phyloP scores from a whole-genome alignment of 163 green algal species.

The Scenedesmus sp. region DNA sequence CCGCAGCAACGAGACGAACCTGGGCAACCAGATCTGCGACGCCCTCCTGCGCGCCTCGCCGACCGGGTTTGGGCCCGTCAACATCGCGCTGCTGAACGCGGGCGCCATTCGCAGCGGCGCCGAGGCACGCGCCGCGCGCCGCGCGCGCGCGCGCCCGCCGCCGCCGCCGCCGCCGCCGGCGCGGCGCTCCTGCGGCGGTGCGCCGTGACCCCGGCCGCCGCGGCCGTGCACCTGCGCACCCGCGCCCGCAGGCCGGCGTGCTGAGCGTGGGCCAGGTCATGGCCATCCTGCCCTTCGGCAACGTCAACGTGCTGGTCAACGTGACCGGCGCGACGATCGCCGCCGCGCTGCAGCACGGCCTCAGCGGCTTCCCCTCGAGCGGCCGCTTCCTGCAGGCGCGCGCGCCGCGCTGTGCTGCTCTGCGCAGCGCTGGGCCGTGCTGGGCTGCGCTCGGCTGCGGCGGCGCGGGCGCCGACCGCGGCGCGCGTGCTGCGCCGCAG shows the following conservation, averaged over 20 bases:
- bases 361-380: neutral
- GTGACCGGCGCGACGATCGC: conserved; percentile 1
- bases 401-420: neutral
- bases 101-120: conserved; percentile 1
- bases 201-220: too few relatives aligned
- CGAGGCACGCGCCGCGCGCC: conserved; percentile 4
- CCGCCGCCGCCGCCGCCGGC: too few relatives aligned
- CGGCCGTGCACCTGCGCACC: too few relatives aligned
- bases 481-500: neutral
- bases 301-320: conserved; percentile 9
- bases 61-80: conserved; percentile 14
- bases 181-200: too few relatives aligned
- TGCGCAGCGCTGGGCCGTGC: neutral
- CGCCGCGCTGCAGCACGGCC: conserved; percentile 13
- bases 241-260: conserved; percentile 6
- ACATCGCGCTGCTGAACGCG: conserved; percentile 10
- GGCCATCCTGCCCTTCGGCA: conserved; percentile 27
- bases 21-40: conserved; percentile 31
- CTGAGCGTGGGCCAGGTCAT: conserved; percentile 10
- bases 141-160: too few relatives aligned
- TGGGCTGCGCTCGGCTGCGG: too few relatives aligned
- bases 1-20: conserved; percentile 27
- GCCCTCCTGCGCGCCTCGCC: conserved; percentile 19
- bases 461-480: too few relatives aligned
- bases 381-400: conserved; percentile 24